These are phyloP conservation scores for Lablab purpureus DNA, from an alignment of 306 rosid genomes.

Conservation along the genomic window DNA sequence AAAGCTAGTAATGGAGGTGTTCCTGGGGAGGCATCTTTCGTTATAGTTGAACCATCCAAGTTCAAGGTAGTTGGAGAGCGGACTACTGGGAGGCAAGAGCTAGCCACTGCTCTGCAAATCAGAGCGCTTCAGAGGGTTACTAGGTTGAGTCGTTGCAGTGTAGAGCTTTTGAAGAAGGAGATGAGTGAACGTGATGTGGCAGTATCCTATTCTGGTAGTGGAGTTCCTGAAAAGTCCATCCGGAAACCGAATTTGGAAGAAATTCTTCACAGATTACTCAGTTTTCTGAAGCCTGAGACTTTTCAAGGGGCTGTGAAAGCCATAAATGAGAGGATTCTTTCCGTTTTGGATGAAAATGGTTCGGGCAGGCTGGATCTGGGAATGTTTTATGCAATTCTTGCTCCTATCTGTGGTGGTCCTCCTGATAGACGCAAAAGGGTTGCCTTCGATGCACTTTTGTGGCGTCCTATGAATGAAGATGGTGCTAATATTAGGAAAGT, in stretches of 20 bases:
- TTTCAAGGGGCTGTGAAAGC: constrained; percentile 97
- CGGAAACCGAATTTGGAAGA: constrained; percentile 94
- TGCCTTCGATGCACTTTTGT: constrained; percentile 89
- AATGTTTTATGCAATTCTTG: constrained; percentile 85
- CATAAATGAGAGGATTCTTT: constrained; percentile 90
- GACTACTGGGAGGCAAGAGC: constrained; percentile 75
- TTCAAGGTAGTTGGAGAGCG: constrained; percentile 80
- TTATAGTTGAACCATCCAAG: constrained; percentile 67
- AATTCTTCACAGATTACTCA: constrained; percentile 80
- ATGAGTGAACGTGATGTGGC: constrained; percentile 86
- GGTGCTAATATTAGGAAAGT: constrained; percentile 67
- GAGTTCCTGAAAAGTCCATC: constrained; percentile 86
- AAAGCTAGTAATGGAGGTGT: constrained; percentile 63
- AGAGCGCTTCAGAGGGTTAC: constrained; percentile 90
- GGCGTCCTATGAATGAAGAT: constrained; percentile 95
- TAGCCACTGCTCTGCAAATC: constrained; percentile 75
- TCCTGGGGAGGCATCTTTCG: constrained; percentile 71
- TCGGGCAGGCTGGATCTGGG: constrained; percentile 96
- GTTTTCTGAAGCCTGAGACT: constrained; percentile 90
- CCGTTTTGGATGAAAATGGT: constrained; percentile 79
- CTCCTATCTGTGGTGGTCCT: constrained; percentile 89
- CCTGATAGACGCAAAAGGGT: constrained; percentile 85
- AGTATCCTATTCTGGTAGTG: constrained; percentile 85
- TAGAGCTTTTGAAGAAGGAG: constrained; percentile 87
- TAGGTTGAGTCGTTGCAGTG: constrained; percentile 87